Evolutionary conservation across 2,329 filamentous ascomycete genomes (phyloP), one percentile per base, ranked within the genome.

Genomic region (Immersiporthe knoxdaviesiana): DNA sequence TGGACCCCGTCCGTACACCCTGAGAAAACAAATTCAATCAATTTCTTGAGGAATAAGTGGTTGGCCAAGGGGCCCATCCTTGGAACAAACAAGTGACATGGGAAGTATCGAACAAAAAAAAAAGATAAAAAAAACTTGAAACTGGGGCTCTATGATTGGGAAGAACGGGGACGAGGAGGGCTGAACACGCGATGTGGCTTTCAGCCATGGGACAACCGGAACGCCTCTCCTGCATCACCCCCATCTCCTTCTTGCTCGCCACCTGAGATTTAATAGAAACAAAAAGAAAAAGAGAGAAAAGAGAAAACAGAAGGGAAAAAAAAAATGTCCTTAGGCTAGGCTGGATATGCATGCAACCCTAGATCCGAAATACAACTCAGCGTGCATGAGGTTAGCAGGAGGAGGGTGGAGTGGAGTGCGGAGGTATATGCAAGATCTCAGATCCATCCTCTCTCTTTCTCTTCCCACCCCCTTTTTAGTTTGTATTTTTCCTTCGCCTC

Each of bases 141-240:
- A 52, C 54, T 58, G 62, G 39, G 21, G 18, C 21, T 21, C 39
- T 30, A n/a, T 35, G 35, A 24, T 24, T 44, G 30, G 63, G 54
- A 63, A 39, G 27, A 47, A 18, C n/a, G 30, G 30, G 50, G 50
- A 24, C 37, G 27, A 18, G 64, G 47, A 71, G 67, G 69, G 69
- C 67, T 71, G 67, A 71, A 67, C 64, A 71, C 67, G 67, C 67
- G 67, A 67, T 65, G 70, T 71, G 70, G 70, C 67, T 71, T 71
- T 71, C 64, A 69, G 70, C 70, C 67, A 67, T 69, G 24, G 44
- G 54, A 39, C 44, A 21, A 52, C 56, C 56, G 54, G 52, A 54
- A 58, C 69, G 61, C 56, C 63, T 44, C 63, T 66, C 56, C 21
- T 63, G 35, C 52, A 64, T 52, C 35, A 4, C 35, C 35, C 35